Conservation (phyloP, 2,329 filamentous ascomycete genomes). For the Penicillium sp. region DNA sequence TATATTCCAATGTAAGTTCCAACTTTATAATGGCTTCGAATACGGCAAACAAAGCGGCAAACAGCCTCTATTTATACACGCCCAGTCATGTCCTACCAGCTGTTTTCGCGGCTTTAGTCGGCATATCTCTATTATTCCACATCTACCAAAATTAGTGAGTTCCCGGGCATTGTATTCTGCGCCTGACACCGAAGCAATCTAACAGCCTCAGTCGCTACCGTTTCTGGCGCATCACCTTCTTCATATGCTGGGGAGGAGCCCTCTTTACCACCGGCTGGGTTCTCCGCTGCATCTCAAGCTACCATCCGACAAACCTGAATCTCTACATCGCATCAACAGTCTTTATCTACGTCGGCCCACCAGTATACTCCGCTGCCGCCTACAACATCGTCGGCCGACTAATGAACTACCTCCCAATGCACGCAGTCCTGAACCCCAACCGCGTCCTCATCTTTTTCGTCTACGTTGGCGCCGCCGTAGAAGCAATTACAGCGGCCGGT, state of each 20-base stretch:
- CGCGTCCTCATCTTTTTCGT: conserved; percentile 38
- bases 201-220: conserved; percentile 23
- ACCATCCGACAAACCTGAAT: conserved; percentile 26
- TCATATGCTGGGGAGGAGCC: conserved; percentile 34
- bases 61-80: conserved; percentile 27
- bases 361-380: conserved; percentile 38
- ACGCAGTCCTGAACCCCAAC: conserved; percentile 36
- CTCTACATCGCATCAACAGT: conserved; percentile 37
- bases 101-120: conserved; percentile 33
- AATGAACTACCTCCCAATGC: conserved; percentile 40
- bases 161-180: too few species aligned
- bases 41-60: conserved; percentile 1
- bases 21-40: conserved; percentile 10
- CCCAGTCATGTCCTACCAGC: conserved; percentile 35
- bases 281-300: conserved; percentile 30
- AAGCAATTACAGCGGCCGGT: conserved; percentile 34
- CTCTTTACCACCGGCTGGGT: conserved; percentile 41
- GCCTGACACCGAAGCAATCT: not conserved
- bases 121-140: conserved; percentile 31
- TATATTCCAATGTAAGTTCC: too few species aligned
- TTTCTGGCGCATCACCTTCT: conserved; percentile 39
- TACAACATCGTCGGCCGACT: conserved; percentile 39
- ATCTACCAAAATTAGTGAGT: conserved; percentile 36
- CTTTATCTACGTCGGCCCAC: conserved; percentile 36
- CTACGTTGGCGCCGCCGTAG: conserved; percentile 36